Evolutionary conservation across 306 rosid species (phyloP).

Genomic region (Citrullus mucosospermus): DNA sequence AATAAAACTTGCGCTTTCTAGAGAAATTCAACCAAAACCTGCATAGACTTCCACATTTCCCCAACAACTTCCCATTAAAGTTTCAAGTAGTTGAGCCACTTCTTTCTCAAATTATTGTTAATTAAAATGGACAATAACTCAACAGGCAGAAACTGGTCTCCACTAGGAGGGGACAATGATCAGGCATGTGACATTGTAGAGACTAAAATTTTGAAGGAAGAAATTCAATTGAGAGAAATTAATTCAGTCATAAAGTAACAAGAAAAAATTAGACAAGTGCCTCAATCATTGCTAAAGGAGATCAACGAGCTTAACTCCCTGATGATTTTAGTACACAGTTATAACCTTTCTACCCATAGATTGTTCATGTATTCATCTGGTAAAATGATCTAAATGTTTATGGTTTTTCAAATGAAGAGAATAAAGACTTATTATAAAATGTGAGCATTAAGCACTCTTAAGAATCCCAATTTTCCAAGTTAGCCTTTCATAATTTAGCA

Average conservation of each 20-base stretch:
- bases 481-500: background rate
- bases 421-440: background rate
- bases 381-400: background rate
- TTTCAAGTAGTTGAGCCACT: background rate
- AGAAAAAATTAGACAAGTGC: background rate
- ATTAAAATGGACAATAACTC: background rate
- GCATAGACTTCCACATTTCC: background rate
- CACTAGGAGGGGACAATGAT: background rate
- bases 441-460: background rate
- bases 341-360: background rate
- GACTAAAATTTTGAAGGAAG: background rate
- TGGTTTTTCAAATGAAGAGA: no score
- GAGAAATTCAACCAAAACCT: background rate
- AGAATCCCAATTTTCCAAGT: background rate
- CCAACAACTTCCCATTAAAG: background rate
- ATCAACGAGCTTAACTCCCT: background rate
- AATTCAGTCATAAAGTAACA: background rate
- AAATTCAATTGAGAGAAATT: background rate
- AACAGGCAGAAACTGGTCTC: background rate
- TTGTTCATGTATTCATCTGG: background rate
- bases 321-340: background rate
- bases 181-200: background rate
- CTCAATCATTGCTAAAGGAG: background rate
- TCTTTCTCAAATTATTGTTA: background rate
- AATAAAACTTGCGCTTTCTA: no score